A percentile compares a stretch with the other conserved stretches of the same genome.
phyloP scores from a whole-genome alignment of 2,329 filamentous ascomycete species.

The Myriangium duriaei region DNA sequence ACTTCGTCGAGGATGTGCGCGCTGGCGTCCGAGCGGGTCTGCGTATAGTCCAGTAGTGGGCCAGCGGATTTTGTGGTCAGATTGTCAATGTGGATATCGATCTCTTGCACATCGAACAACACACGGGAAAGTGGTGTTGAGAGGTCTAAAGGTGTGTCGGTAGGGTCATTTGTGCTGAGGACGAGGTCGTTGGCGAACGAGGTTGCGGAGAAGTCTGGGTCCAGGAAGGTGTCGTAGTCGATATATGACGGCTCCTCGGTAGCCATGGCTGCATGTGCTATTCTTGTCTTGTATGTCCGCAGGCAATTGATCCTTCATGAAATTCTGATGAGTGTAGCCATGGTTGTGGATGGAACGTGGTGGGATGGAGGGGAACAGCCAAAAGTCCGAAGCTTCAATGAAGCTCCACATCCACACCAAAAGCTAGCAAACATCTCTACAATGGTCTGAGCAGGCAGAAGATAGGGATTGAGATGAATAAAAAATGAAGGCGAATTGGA shows the following conservation, averaged over 20 bases:
- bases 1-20: slow-evolving; percentile 61
- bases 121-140: slow-evolving; percentile 87
- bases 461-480: too few relatives aligned
- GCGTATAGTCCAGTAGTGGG: slow-evolving; percentile 67
- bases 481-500: too few relatives aligned
- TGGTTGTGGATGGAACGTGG: too few relatives aligned
- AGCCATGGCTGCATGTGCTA: too few relatives aligned
- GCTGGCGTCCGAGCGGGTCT: slow-evolving; percentile 60
- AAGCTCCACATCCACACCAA: too few relatives aligned
- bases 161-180: slow-evolving; percentile 79
- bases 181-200: slow-evolving; percentile 83
- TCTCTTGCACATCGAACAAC: slow-evolving; percentile 91
- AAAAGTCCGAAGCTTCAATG: too few relatives aligned
- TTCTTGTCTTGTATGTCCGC: too few relatives aligned
- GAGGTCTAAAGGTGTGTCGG: slow-evolving; percentile 80
- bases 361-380: too few relatives aligned
- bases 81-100: slow-evolving; percentile 88
- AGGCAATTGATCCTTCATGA: too few relatives aligned
- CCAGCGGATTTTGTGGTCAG: slow-evolving; percentile 76
- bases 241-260: slow-evolving; percentile 65
- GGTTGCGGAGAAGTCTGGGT: slow-evolving; percentile 66
- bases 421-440: too few relatives aligned
- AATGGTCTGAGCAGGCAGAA: too few relatives aligned
- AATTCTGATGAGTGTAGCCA: too few relatives aligned
- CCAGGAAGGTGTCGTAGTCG: slow-evolving; percentile 85